A percentile compares a stretch with the other conserved stretches of the same genome.
Conservation (phyloP, 2,329 filamentous ascomycete species). For the Canariomyces notabilis region DNA sequence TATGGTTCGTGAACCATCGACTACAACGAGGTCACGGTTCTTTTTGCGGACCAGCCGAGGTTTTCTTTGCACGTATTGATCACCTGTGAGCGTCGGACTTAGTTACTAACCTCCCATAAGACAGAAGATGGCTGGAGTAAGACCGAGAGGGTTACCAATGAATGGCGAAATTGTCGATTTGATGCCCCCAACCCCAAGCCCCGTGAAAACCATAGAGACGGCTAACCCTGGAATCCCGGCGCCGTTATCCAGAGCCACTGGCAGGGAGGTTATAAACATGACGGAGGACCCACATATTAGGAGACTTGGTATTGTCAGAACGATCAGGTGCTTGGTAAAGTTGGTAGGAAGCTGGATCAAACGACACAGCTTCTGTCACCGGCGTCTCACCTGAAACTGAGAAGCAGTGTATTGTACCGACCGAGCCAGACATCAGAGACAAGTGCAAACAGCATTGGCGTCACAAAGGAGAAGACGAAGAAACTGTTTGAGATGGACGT, state of each 20-base stretch:
- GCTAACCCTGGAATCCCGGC: constrained; percentile 52
- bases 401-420: constrained; percentile 54
- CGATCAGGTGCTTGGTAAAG: neutral
- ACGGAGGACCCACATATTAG: constrained; percentile 34
- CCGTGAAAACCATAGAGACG: constrained; percentile 51
- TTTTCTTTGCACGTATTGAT: constrained; percentile 51
- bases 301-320: neutral
- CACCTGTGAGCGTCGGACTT: no score
- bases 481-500: constrained; percentile 44
- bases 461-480: constrained; percentile 43
- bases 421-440: constrained; percentile 57
- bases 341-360: no score
- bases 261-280: constrained; percentile 51
- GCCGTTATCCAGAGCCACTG: constrained; percentile 43
- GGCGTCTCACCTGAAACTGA: constrained; percentile 30
- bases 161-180: constrained; percentile 44
- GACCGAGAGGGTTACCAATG: no score
- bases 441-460: constrained; percentile 54
- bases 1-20: constrained; percentile 53
- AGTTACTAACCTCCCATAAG: no score
- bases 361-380: no score
- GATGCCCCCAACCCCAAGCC: constrained; percentile 55
- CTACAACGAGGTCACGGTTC: constrained; percentile 39
- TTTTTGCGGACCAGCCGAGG: constrained; percentile 29
- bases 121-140: no score